Conservation (phyloP, 192 early-diverging fungal species). For the Backusella mclennaniae region DNA sequence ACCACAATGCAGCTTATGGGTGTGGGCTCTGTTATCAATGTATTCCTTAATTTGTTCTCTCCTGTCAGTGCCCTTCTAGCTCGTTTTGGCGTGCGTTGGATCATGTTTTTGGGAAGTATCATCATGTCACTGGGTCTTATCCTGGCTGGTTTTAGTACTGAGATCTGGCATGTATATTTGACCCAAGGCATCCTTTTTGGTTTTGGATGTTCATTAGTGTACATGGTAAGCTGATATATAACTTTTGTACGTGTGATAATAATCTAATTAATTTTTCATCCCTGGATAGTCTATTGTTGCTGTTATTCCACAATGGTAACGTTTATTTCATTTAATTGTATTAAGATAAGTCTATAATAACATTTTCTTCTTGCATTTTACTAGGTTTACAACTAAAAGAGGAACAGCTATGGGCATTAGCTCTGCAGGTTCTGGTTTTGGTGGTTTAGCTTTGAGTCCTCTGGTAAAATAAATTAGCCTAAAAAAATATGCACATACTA, state of each 20-base stretch:
- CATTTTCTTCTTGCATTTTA: neutral
- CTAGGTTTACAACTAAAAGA: conserved; percentile 41
- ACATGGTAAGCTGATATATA: conserved; percentile 13
- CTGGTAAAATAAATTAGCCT: conserved; percentile 22
- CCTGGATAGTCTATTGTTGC: conserved; percentile 16
- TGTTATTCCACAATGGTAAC: conserved; percentile 55
- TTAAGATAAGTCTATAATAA: neutral
- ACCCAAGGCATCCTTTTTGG: conserved; percentile 62
- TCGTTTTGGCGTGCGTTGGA: neutral
- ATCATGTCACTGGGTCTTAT: conserved; percentile 25
- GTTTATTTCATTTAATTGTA: neutral
- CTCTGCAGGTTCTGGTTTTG: conserved; percentile 65
- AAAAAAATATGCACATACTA: neutral
- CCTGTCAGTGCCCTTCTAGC: conserved; percentile 8
- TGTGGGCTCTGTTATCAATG: conserved; percentile 4
- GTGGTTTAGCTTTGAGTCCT: conserved; percentile 45
- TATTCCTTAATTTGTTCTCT: conserved; percentile 17
- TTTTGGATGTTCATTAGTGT: conserved; percentile 38
- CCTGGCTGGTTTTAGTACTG: conserved; percentile 21
- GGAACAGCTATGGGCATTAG: conserved; percentile 59
- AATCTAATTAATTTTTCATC: neutral
- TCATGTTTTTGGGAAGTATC: conserved; percentile 22
- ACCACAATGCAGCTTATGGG: conserved; percentile 25
- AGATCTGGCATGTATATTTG: conserved; percentile 62
- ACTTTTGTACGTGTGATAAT: neutral